Conservation (phyloP, 208 protist species). For the Leishmania tarentolae region DNA sequence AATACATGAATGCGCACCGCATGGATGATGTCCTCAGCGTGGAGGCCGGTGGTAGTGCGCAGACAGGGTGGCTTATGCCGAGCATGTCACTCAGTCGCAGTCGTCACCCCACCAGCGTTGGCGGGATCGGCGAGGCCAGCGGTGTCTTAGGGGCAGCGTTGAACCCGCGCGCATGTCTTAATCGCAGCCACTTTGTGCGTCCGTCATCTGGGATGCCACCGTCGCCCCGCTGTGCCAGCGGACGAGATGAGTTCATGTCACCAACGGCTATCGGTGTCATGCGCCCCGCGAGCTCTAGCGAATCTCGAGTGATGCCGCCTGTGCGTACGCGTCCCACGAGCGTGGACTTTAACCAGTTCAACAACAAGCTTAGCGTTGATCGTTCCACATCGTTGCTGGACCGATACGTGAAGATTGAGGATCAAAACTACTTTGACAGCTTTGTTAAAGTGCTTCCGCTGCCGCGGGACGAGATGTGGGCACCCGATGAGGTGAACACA, state of each 20-base stretch:
- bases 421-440: conserved; percentile 85
- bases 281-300: conserved; percentile 36
- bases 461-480: conserved; percentile 70
- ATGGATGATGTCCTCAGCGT: not conserved
- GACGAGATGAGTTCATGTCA: conserved; percentile 29
- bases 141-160: conserved; percentile 22
- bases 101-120: conserved; percentile 24
- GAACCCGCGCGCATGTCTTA: conserved; percentile 37
- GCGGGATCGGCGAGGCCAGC: conserved; percentile 30
- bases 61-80: conserved; percentile 6
- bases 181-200: conserved; percentile 47
- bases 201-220: conserved; percentile 38
- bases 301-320: conserved; percentile 29
- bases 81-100: conserved; percentile 7
- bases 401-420: conserved; percentile 87
- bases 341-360: conserved; percentile 75
- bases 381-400: conserved; percentile 74
- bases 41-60: not conserved
- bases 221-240: conserved; percentile 32
- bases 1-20: not conserved
- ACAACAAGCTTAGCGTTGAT: conserved; percentile 61
- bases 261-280: conserved; percentile 15
- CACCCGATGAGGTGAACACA: conserved; percentile 42
- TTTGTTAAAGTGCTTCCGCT: conserved; percentile 73
- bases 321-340: conserved; percentile 50